phyloP scores from a whole-genome alignment of 2,329 filamentous ascomycete genomes.

The Fusarium sp. region DNA sequence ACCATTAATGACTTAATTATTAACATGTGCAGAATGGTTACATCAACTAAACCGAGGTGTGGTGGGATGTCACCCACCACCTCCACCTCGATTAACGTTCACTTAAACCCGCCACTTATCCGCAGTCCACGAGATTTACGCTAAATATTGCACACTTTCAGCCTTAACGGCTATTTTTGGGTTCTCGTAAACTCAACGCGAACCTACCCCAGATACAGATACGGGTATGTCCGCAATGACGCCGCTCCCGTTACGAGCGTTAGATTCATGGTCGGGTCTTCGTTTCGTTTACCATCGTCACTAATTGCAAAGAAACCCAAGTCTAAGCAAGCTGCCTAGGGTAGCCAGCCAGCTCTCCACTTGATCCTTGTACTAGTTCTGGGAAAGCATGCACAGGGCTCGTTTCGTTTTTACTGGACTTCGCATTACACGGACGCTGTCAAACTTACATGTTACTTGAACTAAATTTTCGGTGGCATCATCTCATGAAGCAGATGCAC shows the following conservation, averaged over 20 bases:
- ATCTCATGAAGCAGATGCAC: too few species aligned
- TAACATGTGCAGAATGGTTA: conserved; percentile 13
- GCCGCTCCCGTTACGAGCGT: neutral
- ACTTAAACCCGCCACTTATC: conserved; percentile 10
- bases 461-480: neutral
- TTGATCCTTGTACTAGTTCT: too few species aligned
- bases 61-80: conserved; percentile 3
- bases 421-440: too few species aligned
- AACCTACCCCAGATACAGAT: neutral
- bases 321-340: too few species aligned
- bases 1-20: neutral
- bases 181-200: conserved; percentile 3
- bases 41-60: conserved; percentile 2
- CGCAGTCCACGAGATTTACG: neutral
- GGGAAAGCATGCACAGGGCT: too few species aligned
- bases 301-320: too few species aligned
- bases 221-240: conserved; percentile 14
- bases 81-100: conserved; percentile 2
- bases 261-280: too few species aligned
- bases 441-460: too few species aligned
- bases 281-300: too few species aligned
- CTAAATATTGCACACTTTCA: neutral
- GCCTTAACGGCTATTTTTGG: conserved; percentile 19
- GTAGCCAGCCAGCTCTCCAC: too few species aligned
- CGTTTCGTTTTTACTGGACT: too few species aligned